Evolutionary conservation across 257 asterid species (phyloP).

Genomic region (Pogostemon cablin): DNA sequence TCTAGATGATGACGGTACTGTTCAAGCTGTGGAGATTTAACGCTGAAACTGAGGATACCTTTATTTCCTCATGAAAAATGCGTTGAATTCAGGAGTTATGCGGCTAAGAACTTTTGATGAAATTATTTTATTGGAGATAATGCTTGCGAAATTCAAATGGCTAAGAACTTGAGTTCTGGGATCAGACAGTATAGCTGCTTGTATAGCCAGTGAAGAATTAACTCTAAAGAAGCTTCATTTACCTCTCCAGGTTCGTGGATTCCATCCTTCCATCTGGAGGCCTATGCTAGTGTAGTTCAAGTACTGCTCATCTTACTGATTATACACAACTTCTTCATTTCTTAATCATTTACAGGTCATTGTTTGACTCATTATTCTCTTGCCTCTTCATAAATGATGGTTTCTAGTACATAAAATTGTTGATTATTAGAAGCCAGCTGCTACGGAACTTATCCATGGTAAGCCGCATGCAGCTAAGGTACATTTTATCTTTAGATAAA

Average conservation of each 20-base stretch:
- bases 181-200: slow-evolving; percentile 23
- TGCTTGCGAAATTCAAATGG: neutral
- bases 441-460: neutral
- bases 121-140: neutral
- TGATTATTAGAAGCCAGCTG: slow-evolving; percentile 9
- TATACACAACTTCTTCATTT: neutral
- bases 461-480: neutral
- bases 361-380: slow-evolving; percentile 6
- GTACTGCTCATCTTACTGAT: too few species aligned
- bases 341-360: neutral
- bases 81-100: neutral
- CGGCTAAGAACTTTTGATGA: too few species aligned
- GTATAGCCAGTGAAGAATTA: neutral
- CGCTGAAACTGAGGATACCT: neutral
- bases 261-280: slow-evolving; percentile 10
- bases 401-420: neutral
- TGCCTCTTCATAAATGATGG: neutral
- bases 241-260: neutral
- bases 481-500: neutral
- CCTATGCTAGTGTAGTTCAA: neutral
- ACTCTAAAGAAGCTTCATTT: slow-evolving; percentile 10
- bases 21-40: slow-evolving; percentile 28
- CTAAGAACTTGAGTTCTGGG: neutral
- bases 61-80: neutral
- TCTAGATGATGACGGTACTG: slow-evolving; percentile 25